Conservation (phyloP, 2,329 filamentous ascomycete genomes). For the Leptographium flavum region DNA sequence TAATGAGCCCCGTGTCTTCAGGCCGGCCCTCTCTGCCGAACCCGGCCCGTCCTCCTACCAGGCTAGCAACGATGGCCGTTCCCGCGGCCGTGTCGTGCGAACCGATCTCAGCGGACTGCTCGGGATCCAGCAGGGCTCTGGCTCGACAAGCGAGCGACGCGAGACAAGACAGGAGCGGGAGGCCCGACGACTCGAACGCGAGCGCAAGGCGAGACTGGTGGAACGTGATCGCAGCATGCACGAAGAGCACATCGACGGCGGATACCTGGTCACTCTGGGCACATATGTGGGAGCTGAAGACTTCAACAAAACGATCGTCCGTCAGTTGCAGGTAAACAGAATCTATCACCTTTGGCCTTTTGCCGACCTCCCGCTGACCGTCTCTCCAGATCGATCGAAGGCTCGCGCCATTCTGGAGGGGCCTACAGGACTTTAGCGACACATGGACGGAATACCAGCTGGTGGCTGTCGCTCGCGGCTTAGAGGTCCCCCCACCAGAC, state of each 20-base stretch:
- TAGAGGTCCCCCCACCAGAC: conserved; percentile 73
- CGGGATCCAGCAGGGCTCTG: conserved; percentile 23
- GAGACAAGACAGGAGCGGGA: conserved; percentile 90
- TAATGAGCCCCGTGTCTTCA: conserved; percentile 13
- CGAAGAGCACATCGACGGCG: conserved; percentile 88
- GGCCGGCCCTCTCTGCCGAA: conserved; percentile 9
- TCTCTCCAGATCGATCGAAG: conserved; percentile 67
- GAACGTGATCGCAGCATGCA: conserved; percentile 82
- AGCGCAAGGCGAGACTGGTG: conserved; percentile 58
- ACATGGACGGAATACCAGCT: conserved; percentile 92
- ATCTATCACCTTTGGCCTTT: background rate
- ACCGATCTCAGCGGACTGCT: conserved; percentile 32
- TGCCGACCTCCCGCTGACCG: conserved; percentile 4
- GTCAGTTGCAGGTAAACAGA: conserved; percentile 69
- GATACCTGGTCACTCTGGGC: conserved; percentile 85
- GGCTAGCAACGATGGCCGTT: conserved; percentile 10
- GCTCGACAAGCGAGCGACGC: conserved; percentile 40
- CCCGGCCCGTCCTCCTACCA: conserved; percentile 10
- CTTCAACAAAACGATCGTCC: conserved; percentile 76
- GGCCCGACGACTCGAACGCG: conserved; percentile 69
- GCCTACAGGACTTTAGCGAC: conserved; percentile 74
- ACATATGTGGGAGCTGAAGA: conserved; percentile 88
- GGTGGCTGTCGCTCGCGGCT: conserved; percentile 74
- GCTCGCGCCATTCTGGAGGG: conserved; percentile 89
- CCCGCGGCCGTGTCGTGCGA: conserved; percentile 22